These are phyloP conservation scores for Microbotryum violaceum DNA, from an alignment of 1,284 basidiomycete species.

Conservation along the genomic window DNA sequence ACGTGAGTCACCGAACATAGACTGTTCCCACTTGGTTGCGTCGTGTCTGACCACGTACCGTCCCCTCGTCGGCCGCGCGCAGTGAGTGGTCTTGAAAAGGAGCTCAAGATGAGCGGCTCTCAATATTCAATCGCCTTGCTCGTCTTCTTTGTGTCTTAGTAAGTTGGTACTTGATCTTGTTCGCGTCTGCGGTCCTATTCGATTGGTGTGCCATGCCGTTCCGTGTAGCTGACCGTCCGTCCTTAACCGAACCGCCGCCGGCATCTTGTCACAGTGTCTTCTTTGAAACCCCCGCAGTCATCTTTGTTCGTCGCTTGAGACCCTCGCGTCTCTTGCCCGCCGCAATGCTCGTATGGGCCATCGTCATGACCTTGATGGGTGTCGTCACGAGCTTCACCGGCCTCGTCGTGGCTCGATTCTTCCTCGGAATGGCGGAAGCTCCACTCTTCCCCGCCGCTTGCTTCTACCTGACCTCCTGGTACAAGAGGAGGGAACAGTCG, in stretches of 20 bases:
- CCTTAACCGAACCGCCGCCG: no score
- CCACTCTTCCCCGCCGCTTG: conserved; percentile 31
- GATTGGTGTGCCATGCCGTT: background rate
- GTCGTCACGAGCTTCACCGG: conserved; percentile 42
- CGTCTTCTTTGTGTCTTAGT: conserved; percentile 31
- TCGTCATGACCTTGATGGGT: conserved; percentile 45
- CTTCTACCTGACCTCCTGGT: conserved; percentile 4
- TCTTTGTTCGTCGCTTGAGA: conserved; percentile 5
- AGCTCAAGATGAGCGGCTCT: conserved; percentile 40
- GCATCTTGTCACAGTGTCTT: background rate
- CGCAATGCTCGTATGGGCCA: conserved; percentile 17
- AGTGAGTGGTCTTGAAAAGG: conserved; percentile 39
- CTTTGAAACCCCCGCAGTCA: background rate
- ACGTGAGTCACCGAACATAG: background rate
- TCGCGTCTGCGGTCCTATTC: no score
- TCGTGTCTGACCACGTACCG: background rate
- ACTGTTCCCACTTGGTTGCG: background rate
- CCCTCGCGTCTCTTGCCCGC: conserved; percentile 39
- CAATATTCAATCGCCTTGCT: conserved; percentile 20
- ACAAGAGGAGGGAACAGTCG: no score
- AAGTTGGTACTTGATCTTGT: no score
- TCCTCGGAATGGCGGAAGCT: conserved; percentile 40
- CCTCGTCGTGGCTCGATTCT: conserved; percentile 43
- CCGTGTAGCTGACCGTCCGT: background rate
- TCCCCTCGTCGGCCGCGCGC: background rate